Evolutionary conservation across 495 filamentous ascomycete species (phyloP).

Genomic region (Cudoniella acicularis): DNA sequence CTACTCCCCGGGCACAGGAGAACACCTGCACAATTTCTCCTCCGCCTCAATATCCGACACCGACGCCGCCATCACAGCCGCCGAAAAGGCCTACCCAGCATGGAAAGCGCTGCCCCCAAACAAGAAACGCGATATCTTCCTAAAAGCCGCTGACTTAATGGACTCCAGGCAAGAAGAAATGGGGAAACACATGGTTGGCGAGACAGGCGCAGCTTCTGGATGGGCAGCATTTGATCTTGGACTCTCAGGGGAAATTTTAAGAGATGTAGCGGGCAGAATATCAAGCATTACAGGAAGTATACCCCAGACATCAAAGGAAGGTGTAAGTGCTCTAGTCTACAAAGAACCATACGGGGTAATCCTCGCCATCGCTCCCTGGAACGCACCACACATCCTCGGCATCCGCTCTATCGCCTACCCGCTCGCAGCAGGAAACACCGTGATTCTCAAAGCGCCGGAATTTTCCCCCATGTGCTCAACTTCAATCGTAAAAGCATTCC

Average conservation of each 20-base stretch:
- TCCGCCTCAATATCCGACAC: conserved; percentile 62
- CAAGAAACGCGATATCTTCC: conserved; percentile 65
- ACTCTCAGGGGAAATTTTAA: conserved; percentile 54
- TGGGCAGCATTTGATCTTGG: conserved; percentile 64
- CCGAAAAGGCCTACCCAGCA: conserved; percentile 62
- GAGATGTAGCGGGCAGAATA: conserved; percentile 70
- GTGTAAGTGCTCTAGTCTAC: conserved; percentile 60
- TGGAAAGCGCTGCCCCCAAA: conserved; percentile 65
- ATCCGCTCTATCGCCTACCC: conserved; percentile 66
- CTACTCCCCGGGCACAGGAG: conserved; percentile 56
- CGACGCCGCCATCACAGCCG: conserved; percentile 56
- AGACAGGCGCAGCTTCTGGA: conserved; percentile 57
- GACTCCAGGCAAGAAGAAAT: conserved; percentile 60
- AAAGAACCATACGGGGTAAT: conserved; percentile 82
- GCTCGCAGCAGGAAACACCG: conserved; percentile 78
- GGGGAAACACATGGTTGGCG: conserved; percentile 56
- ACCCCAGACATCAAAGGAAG: conserved; percentile 50
- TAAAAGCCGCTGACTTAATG: conserved; percentile 68
- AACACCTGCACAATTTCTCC: conserved; percentile 57
- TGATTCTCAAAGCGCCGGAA: conserved; percentile 75
- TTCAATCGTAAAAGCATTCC: conserved; percentile 64
- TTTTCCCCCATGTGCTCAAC: conserved; percentile 71
- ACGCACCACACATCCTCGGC: conserved; percentile 70
- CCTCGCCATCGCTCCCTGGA: conserved; percentile 84
- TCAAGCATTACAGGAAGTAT: conserved; percentile 56